Evolutionary conservation across 2,329 filamentous ascomycete species (phyloP), one percentile per base, ranked within the genome.

Genomic region (Xylaria sp.): DNA sequence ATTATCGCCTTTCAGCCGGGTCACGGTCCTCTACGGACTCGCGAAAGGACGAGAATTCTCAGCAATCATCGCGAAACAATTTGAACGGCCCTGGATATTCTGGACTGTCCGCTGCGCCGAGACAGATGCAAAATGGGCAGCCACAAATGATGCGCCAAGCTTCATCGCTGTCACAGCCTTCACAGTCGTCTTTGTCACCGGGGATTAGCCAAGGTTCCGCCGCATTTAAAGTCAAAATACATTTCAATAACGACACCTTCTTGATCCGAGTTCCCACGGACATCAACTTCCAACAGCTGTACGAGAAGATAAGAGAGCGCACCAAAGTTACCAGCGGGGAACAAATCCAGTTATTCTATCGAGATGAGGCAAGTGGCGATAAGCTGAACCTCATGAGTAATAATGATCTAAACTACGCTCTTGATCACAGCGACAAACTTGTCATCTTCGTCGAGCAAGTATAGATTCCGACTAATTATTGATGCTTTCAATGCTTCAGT

Each of bases 201-300:
- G 80, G 78, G 17, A 74, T 82, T 53, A 79, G 77, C 63, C 78
- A 81, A 56, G 74, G 76, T 33, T 73, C 78, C 6, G 78, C 83
- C 7, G 84, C 87, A 3, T 89, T 97, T 80, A 98, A 97, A 77
- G 91, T 98, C 74, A 98, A 98, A 79, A 90, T 97, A 55, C 95
- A 91, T 79, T 97, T 92, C 79, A 91, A 94, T 67, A 90, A 93
- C 63, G 94, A 97, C 68, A 87, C 96, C 58, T 94, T 97, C 68
- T 91, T 95, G 44, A 93, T 99, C 71, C 89, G 93, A 33, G 92
- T 98, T 57, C 90, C 94, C 0, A 85, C 85, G 1, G 90, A 96
- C 56, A 92, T 96, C 70, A 85, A 85, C 55, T 95, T 89, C 75
- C 81, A 85, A 54, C 90, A 92, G 63, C 83, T 99, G 8, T 89